Evolutionary conservation across 768 basidiomycete genomes (phyloP), one percentile per base, ranked within the genome.

Genomic region (Xerocomellus amylosporus): DNA sequence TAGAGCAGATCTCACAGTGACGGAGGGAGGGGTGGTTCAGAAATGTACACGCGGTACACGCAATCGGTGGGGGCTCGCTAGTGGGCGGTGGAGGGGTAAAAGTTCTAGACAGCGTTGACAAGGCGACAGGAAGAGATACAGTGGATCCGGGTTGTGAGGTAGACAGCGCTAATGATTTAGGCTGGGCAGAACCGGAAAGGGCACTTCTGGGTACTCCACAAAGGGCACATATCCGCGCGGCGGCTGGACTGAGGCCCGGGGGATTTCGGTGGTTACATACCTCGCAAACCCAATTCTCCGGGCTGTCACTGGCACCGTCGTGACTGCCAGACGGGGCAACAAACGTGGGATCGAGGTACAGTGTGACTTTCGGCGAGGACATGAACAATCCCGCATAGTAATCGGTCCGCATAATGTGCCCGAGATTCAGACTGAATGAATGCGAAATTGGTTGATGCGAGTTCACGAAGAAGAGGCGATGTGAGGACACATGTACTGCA

Each of bases 21-120:
- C 70, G 70, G 51, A 94, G 75, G 1, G 82, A 86, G 0, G 84
- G 83, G 56, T 90, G 86, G 71, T 99, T 99, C 13, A 95, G 75
- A 68, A 95, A 99, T 2, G 96, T 98, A 67, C 97, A 99, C 1
- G 85, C 85, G 2, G 86, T 80, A 69, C 96, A 99, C 14, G 87
- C 72, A 41, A 88, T 75, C 33, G 78, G 67, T 2, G 71, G 70
- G 17, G 24, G 22, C 37, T 53, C 58, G 67, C 55, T 55, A 26
- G 55, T 57, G 8, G 46, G 58, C 7, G 58, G 63, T 55, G 60
- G 46, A 22, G 67, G 67, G 6, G 66, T 66, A 14, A 43, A 43
- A 17, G 59, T 58, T 42, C 56, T 48, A 15, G 66, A 42, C 30
- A 51, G 55, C 7, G 59, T 67, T 53, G 64, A 55, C 40, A 50